Base-by-base conservation (phyloP, 2,329 filamentous ascomycete genomes). In the Paraphoma sp. region DNA sequence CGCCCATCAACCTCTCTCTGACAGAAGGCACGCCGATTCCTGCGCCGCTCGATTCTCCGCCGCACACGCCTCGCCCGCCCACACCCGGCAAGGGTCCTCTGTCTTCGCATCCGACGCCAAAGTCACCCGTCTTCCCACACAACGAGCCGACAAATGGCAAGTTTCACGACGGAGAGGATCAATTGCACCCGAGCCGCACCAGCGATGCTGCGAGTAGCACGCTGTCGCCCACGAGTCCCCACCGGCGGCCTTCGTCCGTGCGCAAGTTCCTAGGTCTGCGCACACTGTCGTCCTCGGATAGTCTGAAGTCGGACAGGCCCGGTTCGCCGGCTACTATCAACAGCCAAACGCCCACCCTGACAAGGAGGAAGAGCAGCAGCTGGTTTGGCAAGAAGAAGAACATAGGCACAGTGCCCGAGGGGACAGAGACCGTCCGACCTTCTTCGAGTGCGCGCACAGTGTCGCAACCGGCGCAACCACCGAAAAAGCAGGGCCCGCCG, bases 1-100 rank as follows among this genome's bases (percentile, higher is more conserved):
- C 67, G 36, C 76, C 76, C 48, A 72, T 78, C 68, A 73, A 76
- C 62, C 76, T 78, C 70, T 78, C 76, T 45, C 72, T 78, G 52
- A 79, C 76, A 36, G 76, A 77, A 44, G 76, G 76, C 55, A 78
- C 76, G 47, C 70, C 72, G 51, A 78, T 78, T 61, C 77, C 76
- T 38, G 75, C 76, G 31, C 76, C 76, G 45, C 74, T 61, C 55
- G 75, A 77, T 57, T 76, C 75, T 42, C 76, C 76, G 45, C 76
- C 76, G 50, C 67, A 73, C 14, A 70, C 72, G 11, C 74, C 74
- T 23, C 75, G 75, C 31, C 75, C 74, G 16, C 75, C 75, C 9
- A 77, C 75, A 41, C 73, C 73, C 28, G 74, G 74, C 41, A 68
- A 69, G 50, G 76, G 76, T 10, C 76, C 76, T 31, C 73, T 79